These are phyloP conservation scores for Cryphonectria japonica DNA, from an alignment of 2,329 filamentous ascomycete species.

Conservation along the genomic window DNA sequence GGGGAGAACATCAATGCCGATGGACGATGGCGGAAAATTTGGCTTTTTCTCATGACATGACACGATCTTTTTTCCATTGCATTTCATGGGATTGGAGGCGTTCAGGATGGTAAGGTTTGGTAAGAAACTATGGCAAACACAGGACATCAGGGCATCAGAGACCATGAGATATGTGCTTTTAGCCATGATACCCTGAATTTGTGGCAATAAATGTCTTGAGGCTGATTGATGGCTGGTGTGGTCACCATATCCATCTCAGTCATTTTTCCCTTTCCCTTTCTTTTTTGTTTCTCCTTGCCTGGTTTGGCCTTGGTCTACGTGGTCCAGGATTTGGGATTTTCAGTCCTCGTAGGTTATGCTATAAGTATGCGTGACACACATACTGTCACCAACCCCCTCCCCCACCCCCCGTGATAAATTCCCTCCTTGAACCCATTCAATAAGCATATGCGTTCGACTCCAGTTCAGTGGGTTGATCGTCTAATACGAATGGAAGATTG, in stretches of 20 bases:
- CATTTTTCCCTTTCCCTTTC: not conserved
- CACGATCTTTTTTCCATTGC: not conserved
- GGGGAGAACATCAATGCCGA: constrained; percentile 26
- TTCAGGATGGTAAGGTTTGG: constrained; percentile 12
- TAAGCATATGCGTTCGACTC: constrained; percentile 50
- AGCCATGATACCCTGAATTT: constrained; percentile 20
- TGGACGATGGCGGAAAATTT: constrained; percentile 23
- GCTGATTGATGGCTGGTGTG: not conserved
- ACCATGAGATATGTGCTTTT: constrained; percentile 12
- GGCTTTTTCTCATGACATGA: constrained; percentile 18
- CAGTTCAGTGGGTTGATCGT: constrained; percentile 47
- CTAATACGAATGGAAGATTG: constrained; percentile 52
- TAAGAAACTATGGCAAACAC: not conserved
- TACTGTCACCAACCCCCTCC: not conserved
- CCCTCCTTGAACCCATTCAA: constrained; percentile 37
- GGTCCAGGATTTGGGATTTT: not conserved
- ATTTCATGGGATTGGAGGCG: constrained; percentile 15
- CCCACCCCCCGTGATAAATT: not conserved
- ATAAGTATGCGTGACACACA: not conserved
- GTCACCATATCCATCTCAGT: not conserved
- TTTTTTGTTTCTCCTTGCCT: not conserved
- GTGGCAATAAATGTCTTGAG: constrained; percentile 16
- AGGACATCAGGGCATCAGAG: constrained; percentile 18
- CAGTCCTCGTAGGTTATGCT: not conserved
- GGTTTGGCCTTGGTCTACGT: not conserved